Conservation (phyloP, 2,329 filamentous ascomycete species). For the Ceratocystis smalleyi region DNA sequence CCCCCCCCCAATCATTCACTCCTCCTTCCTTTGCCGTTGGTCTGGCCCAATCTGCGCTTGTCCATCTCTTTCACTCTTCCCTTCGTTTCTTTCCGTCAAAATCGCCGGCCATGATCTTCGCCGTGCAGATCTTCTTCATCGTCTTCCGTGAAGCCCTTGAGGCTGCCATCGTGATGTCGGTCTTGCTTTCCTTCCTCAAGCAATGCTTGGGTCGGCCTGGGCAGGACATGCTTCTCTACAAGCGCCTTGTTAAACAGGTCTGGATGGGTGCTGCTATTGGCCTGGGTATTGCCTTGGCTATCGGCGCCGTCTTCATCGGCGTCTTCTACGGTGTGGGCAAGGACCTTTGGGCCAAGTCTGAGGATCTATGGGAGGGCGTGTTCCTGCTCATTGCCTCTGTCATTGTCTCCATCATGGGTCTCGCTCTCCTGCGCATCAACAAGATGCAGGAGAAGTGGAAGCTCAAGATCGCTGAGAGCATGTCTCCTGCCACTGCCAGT, state of each 20-base stretch:
- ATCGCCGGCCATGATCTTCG: conserved; percentile 56
- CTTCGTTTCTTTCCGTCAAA: not conserved
- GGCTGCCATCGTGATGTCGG: conserved; percentile 69
- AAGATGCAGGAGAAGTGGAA: conserved; percentile 68
- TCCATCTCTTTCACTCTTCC: not conserved
- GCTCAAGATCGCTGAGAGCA: conserved; percentile 50
- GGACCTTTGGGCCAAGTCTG: conserved; percentile 44
- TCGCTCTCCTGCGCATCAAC: conserved; percentile 56
- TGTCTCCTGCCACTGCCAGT: conserved; percentile 24
- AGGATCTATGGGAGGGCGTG: conserved; percentile 58
- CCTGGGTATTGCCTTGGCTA: conserved; percentile 46
- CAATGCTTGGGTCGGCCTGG: conserved; percentile 55
- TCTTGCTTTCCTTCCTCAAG: conserved; percentile 74
- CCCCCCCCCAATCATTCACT: not conserved
- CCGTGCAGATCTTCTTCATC: conserved; percentile 76
- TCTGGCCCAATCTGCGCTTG: not conserved
- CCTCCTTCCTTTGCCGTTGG: not conserved
- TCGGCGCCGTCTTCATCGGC: conserved; percentile 54
- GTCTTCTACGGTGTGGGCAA: conserved; percentile 55
- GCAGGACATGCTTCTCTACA: conserved; percentile 47
- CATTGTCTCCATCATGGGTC: conserved; percentile 59
- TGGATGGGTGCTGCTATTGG: conserved; percentile 53
- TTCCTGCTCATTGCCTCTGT: conserved; percentile 52
- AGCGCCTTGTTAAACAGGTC: conserved; percentile 51
- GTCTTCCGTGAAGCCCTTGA: conserved; percentile 76